Evolutionary conservation across 208 protist species (phyloP).

Genomic region (Trypanosoma cruzi): DNA sequence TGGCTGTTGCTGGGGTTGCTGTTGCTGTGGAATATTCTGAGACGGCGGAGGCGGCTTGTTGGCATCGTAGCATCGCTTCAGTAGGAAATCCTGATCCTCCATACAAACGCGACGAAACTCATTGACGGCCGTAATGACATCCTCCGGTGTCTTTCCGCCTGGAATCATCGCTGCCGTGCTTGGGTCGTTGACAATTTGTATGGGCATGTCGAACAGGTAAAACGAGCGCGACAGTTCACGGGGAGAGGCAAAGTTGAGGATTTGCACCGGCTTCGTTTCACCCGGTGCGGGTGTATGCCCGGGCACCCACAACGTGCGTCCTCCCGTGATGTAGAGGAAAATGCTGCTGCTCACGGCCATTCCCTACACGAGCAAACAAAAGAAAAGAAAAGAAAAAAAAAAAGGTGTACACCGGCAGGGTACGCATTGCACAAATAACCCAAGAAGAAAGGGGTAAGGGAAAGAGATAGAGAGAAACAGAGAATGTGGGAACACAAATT

Average conservation of each 20-base stretch:
- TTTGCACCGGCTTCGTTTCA: constrained; percentile 66
- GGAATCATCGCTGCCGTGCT: constrained; percentile 49
- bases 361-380: no score
- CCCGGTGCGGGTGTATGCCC: constrained; percentile 54
- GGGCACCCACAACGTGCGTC: constrained; percentile 89
- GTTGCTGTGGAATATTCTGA: constrained; percentile 22
- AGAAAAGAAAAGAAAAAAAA: no score
- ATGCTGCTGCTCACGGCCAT: constrained; percentile 38
- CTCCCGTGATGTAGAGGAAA: constrained; percentile 70
- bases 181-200: constrained; percentile 66
- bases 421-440: no score
- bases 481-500: no score
- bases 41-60: constrained; percentile 29
- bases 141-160: constrained; percentile 72
- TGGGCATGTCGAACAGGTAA: constrained; percentile 84
- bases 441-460: no score
- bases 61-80: constrained; percentile 78
- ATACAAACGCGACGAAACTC: constrained; percentile 78
- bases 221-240: constrained; percentile 80
- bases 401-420: no score
- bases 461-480: no score
- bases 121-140: constrained; percentile 74
- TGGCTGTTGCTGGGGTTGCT: constrained; percentile 33
- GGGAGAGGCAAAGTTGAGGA: constrained; percentile 68
- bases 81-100: constrained; percentile 58